Evolutionary conservation across 2,329 filamentous ascomycete genomes (phyloP).

Genomic region (Trichoderma sp.): DNA sequence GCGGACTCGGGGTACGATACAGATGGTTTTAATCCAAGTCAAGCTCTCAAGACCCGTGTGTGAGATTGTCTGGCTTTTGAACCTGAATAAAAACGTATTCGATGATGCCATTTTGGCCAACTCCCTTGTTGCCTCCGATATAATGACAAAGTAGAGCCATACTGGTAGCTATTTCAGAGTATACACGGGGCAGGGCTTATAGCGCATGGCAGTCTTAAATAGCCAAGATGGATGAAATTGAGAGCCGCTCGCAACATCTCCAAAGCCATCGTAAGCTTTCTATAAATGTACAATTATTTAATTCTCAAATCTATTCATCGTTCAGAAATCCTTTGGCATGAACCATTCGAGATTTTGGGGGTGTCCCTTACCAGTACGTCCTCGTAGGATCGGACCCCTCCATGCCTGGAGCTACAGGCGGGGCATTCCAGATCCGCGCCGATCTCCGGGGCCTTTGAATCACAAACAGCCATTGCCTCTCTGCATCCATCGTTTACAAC

Average conservation of each 20-base stretch:
- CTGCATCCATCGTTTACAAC: neutral
- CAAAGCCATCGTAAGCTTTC: neutral
- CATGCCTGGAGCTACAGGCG: neutral
- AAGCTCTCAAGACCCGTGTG: neutral
- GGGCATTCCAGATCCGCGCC: slow-evolving; percentile 20
- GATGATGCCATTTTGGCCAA: neutral
- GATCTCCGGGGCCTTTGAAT: slow-evolving; percentile 9
- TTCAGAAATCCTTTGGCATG: neutral
- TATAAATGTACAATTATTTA: no score
- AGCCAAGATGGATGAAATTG: neutral
- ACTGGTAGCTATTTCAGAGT: no score
- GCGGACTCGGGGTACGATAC: slow-evolving; percentile 26
- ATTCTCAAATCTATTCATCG: neutral
- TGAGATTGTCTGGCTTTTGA: neutral
- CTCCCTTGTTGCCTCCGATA: neutral
- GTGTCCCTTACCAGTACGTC: neutral
- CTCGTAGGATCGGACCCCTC: slow-evolving; percentile 1
- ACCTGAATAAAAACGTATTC: neutral
- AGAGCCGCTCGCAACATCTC: neutral
- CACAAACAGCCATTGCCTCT: neutral
- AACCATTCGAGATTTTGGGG: neutral
- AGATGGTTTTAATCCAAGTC: neutral
- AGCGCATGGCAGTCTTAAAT: neutral
- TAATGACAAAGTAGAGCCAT: neutral
- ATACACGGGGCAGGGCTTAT: neutral